phyloP scores from a whole-genome alignment of 768 basidiomycete species.

The Boletus patriciae region DNA sequence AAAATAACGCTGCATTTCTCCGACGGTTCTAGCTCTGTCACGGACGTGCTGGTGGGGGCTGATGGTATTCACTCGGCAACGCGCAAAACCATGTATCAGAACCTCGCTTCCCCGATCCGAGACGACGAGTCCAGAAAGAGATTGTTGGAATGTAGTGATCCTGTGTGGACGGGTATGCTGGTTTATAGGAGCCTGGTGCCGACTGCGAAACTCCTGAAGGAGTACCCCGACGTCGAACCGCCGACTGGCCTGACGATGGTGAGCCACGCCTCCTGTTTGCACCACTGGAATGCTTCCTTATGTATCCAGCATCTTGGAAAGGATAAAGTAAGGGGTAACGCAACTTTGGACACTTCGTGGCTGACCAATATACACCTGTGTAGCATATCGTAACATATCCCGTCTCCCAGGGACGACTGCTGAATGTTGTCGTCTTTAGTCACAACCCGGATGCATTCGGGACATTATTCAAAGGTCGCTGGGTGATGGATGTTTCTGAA shows the following conservation, averaged over 20 bases:
- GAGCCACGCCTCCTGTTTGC: neutral
- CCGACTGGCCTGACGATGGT: conserved; percentile 27
- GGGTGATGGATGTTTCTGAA: conserved; percentile 30
- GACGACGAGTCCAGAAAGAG: conserved; percentile 6
- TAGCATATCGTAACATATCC: conserved; percentile 45
- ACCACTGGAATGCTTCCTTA: neutral
- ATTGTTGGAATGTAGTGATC: conserved; percentile 29
- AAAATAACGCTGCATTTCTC: conserved; percentile 36
- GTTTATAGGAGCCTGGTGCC: conserved; percentile 42
- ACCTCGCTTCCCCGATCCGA: conserved; percentile 7
- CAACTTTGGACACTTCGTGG: neutral
- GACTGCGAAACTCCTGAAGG: conserved; percentile 27
- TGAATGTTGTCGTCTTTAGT: conserved; percentile 38
- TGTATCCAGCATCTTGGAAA: conserved; percentile 26
- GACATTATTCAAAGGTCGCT: conserved; percentile 31
- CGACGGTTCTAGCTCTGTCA: conserved; percentile 36
- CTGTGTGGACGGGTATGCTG: conserved; percentile 40
- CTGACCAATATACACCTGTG: neutral
- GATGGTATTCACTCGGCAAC: conserved; percentile 44
- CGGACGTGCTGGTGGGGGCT: conserved; percentile 44
- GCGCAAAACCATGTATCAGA: conserved; percentile 28
- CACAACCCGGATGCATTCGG: conserved; percentile 32
- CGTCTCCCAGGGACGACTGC: conserved; percentile 35
- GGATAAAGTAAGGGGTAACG: conserved; percentile 6
- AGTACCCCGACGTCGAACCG: conserved; percentile 32